Evolutionary conservation across 257 asterid genomes (phyloP).

Genomic region (Paulownia fortunei): DNA sequence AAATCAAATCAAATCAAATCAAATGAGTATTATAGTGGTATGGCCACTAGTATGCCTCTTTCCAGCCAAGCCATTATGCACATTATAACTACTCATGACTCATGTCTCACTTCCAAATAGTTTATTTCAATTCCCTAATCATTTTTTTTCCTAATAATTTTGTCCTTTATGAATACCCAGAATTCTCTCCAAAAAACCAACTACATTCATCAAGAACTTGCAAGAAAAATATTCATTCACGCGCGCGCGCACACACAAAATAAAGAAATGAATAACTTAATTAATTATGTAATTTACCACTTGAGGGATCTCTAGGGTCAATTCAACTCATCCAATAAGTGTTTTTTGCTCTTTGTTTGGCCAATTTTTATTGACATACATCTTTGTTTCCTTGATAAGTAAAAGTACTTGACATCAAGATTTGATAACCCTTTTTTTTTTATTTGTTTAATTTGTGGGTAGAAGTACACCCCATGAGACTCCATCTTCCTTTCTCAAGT

Average conservation of each 20-base stretch:
- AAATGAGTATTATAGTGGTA: conserved; percentile 37
- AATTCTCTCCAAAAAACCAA: conserved; percentile 21
- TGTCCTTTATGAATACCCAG: conserved; percentile 34
- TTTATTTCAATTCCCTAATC: conserved; percentile 19
- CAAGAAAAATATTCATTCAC: neutral
- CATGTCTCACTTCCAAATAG: conserved; percentile 50
- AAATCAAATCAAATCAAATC: conserved; percentile 27
- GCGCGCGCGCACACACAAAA: neutral
- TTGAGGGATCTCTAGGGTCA: conserved; percentile 24
- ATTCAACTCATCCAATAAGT: neutral
- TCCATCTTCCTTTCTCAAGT: neutral
- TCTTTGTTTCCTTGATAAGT: conserved; percentile 4
- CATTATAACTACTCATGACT: conserved; percentile 42
- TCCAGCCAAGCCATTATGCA: conserved; percentile 48
- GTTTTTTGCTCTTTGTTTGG: neutral
- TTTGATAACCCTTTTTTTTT: neutral
- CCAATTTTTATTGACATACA: neutral
- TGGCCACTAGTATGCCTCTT: conserved; percentile 48
- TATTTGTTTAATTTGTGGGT: neutral
- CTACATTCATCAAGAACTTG: conserved; percentile 36
- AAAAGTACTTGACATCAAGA: neutral
- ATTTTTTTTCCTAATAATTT: conserved; percentile 1
- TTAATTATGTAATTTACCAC: conserved; percentile 5
- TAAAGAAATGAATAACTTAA: neutral
- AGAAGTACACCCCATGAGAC: neutral